Conservation (phyloP, 225 moss, liverwort and hornwort genomes). For the Bryoerythrophyllum caledonicum region DNA sequence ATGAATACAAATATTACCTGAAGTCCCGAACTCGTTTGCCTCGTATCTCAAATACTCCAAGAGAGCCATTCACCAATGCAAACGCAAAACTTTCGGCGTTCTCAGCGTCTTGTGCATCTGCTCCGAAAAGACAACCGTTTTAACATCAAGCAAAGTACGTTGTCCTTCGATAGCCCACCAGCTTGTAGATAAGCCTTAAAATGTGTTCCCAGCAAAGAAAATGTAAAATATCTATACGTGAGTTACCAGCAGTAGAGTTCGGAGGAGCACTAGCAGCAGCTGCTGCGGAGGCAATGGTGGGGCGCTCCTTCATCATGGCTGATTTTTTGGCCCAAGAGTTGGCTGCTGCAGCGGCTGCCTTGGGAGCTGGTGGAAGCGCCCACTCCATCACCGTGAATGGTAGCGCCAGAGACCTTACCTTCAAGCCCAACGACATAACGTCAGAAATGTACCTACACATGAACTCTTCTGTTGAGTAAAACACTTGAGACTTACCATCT, state of each 20-base stretch:
- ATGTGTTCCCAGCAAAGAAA: constrained; percentile 3
- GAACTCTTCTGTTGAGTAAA: constrained; percentile 1
- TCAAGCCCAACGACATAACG: constrained; percentile 39
- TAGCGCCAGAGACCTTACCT: constrained; percentile 93
- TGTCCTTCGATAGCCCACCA: neutral
- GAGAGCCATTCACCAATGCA: constrained; percentile 94
- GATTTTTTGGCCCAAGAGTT: constrained; percentile 60
- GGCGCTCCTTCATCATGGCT: constrained; percentile 53
- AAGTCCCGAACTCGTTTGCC: constrained; percentile 95
- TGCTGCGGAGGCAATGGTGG: constrained; percentile 85
- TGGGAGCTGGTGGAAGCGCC: constrained; percentile 93
- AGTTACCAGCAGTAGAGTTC: constrained; percentile 37
- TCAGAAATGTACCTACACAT: constrained; percentile 25
- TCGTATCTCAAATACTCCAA: constrained; percentile 94
- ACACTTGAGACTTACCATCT: constrained; percentile 63
- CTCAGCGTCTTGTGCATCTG: constrained; percentile 70
- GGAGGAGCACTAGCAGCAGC: constrained; percentile 62
- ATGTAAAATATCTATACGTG: neutral
- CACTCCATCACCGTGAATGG: constrained; percentile 99
- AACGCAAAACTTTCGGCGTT: constrained; percentile 96
- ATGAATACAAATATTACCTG: constrained; percentile 51
- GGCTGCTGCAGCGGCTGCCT: constrained; percentile 58
- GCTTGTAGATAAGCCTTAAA: neutral
- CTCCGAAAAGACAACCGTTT: constrained; percentile 22
- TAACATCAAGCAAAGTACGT: constrained; percentile 9